These are phyloP conservation scores for Tylopilus intermedius DNA, from an alignment of 768 basidiomycete genomes.

Conservation along the genomic window DNA sequence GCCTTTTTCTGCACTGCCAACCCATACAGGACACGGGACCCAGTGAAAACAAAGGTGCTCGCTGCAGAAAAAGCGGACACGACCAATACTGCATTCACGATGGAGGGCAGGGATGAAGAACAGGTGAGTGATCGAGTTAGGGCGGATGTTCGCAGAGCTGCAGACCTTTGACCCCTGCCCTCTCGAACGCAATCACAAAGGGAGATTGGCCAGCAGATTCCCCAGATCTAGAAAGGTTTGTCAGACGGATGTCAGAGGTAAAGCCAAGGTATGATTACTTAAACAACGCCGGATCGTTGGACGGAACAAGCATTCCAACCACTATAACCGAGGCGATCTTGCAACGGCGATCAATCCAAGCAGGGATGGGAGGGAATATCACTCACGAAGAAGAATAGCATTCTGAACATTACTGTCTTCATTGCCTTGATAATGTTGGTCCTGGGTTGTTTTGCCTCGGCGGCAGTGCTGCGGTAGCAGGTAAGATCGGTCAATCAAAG, in stretches of 20 bases:
- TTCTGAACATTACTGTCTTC: conserved; percentile 72
- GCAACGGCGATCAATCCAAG: not conserved
- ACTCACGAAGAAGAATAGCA: conserved; percentile 37
- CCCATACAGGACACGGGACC: too few relatives aligned
- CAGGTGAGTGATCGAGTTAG: too few relatives aligned
- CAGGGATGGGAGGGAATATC: too few relatives aligned
- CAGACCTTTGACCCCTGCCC: conserved; percentile 63
- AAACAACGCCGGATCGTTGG: conserved; percentile 52
- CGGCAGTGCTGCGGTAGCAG: conserved; percentile 41
- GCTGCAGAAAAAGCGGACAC: too few relatives aligned
- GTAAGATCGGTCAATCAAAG: conserved; percentile 11
- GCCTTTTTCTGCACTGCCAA: too few relatives aligned
- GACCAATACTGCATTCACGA: too few relatives aligned
- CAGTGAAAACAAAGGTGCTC: too few relatives aligned
- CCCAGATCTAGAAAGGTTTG: conserved; percentile 5
- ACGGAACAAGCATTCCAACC: conserved; percentile 76
- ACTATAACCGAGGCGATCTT: conserved; percentile 34
- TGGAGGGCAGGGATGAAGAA: too few relatives aligned
- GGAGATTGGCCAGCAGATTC: conserved; percentile 62
- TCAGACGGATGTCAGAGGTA: not conserved
- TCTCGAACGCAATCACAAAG: conserved; percentile 79
- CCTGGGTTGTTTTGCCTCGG: too few relatives aligned
- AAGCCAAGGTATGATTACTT: conserved; percentile 20
- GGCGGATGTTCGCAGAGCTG: too few relatives aligned
- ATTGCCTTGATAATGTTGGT: conserved; percentile 51